Conservation (phyloP, 352 stramenopile genomes). For the Pythium inflatum region DNA sequence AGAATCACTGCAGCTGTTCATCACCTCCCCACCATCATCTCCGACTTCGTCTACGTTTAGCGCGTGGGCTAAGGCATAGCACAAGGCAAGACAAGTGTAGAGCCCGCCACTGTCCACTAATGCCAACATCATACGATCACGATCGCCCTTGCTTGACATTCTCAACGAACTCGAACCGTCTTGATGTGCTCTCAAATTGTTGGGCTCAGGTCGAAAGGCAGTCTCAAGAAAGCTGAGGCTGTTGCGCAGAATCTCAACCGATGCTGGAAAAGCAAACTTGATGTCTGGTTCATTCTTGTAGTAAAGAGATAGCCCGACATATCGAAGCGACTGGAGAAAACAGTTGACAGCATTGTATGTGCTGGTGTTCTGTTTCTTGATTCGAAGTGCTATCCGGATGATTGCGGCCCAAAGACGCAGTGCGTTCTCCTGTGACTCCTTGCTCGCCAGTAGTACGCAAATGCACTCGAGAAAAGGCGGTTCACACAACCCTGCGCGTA, state of each 20-base stretch:
- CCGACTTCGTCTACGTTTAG: neutral
- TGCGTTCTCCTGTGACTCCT: slow-evolving; percentile 39
- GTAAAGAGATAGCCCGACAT: slow-evolving; percentile 46
- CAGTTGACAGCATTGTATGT: slow-evolving; percentile 58
- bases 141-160: slow-evolving; percentile 13
- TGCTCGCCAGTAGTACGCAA: slow-evolving; percentile 41
- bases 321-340: slow-evolving; percentile 57
- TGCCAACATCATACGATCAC: slow-evolving; percentile 39
- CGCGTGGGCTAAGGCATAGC: slow-evolving; percentile 35
- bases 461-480: slow-evolving; percentile 50
- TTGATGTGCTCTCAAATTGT: neutral
- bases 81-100: slow-evolving; percentile 46
- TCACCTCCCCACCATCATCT: neutral
- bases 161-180: neutral
- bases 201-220: neutral
- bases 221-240: slow-evolving; percentile 35
- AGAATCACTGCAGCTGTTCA: slow-evolving; percentile 8
- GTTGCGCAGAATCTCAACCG: slow-evolving; percentile 33
- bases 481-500: slow-evolving; percentile 39
- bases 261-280: slow-evolving; percentile 34
- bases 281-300: slow-evolving; percentile 36
- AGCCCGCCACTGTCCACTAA: slow-evolving; percentile 51
- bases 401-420: slow-evolving; percentile 48
- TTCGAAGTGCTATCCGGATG: slow-evolving; percentile 36
- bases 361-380: slow-evolving; percentile 43